These are phyloP conservation scores for Theileria equi DNA, from an alignment of 169 alveolate genomes.

Conservation along the genomic window DNA sequence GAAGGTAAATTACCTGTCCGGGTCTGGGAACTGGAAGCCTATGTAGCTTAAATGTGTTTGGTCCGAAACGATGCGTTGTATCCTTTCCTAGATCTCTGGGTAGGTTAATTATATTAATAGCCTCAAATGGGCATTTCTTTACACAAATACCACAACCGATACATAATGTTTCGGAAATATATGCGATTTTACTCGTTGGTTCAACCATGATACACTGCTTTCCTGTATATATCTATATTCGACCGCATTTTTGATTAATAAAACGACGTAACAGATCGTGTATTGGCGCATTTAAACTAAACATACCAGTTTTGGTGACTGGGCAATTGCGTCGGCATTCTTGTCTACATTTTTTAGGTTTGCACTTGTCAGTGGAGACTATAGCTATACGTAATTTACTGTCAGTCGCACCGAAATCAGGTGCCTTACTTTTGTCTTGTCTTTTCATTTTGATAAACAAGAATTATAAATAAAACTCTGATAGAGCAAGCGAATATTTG, in stretches of 20 bases:
- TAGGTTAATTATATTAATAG: conserved; percentile 95
- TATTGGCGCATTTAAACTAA: background rate
- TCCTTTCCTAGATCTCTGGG: conserved; percentile 94
- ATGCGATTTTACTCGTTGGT: conserved; percentile 90
- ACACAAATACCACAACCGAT: conserved; percentile 99
- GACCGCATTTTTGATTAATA: background rate
- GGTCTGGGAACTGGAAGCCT: conserved; percentile 98
- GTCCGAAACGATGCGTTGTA: conserved; percentile 94
- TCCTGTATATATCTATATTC: conserved; percentile 71
- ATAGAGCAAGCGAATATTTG: too few relatives aligned
- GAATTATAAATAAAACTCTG: background rate
- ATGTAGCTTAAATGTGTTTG: conserved; percentile 98
- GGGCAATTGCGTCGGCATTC: conserved; percentile 92
- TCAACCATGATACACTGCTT: conserved; percentile 97
- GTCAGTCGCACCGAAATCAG: conserved; percentile 79
- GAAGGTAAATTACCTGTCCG: conserved; percentile 87
- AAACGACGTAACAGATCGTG: background rate
- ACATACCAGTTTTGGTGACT: conserved; percentile 62
- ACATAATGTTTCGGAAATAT: conserved; percentile 95
- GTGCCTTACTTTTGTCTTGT: conserved; percentile 63
- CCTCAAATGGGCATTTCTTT: conserved; percentile 98
- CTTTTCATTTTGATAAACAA: conserved; percentile 43
- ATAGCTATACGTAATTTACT: conserved; percentile 95
- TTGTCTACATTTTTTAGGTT: conserved; percentile 95
- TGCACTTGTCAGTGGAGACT: conserved; percentile 95